Percentiles rank a stretch among this genome's conserved stretches.
phyloP scores from a whole-genome alignment of 805 yeast genomes.

The Starmerella apicola region DNA sequence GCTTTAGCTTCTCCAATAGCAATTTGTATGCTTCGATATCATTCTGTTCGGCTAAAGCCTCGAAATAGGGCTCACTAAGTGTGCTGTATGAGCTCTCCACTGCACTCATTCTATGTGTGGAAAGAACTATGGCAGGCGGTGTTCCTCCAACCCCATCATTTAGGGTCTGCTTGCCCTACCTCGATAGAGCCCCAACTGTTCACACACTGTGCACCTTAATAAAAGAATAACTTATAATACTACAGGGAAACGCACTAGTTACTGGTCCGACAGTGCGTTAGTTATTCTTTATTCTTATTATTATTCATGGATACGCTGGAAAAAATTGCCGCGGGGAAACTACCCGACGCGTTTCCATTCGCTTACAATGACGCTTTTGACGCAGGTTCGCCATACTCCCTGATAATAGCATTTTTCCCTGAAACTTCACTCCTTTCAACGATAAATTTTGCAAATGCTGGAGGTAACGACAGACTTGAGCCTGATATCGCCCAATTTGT shows the following conservation, averaged over 20 bases:
- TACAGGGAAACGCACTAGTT: too few species aligned
- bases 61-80: conserved; percentile 4
- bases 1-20: conserved; percentile 6
- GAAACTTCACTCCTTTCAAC: conserved; percentile 20
- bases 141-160: too few species aligned
- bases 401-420: conserved; percentile 25
- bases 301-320: conserved; percentile 12
- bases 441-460: conserved; percentile 3
- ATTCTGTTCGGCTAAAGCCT: background rate
- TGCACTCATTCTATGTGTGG: too few species aligned
- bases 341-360: conserved; percentile 10
- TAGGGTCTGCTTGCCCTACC: too few species aligned
- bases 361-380: conserved; percentile 11
- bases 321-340: conserved; percentile 7
- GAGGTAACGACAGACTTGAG: conserved; percentile 3
- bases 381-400: conserved; percentile 23
- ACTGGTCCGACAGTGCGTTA: too few species aligned
- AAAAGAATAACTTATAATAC: too few species aligned
- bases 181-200: too few species aligned
- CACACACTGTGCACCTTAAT: too few species aligned
- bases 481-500: conserved; percentile 10
- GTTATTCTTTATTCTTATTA: too few species aligned
- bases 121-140: too few species aligned
- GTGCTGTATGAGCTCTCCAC: conserved; percentile 6
- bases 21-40: background rate